A percentile compares a stretch with the other conserved stretches of the same genome.
Evolutionary conservation across 2,329 filamentous ascomycete species (phyloP).

Genomic region (Calonectria fujianensis): DNA sequence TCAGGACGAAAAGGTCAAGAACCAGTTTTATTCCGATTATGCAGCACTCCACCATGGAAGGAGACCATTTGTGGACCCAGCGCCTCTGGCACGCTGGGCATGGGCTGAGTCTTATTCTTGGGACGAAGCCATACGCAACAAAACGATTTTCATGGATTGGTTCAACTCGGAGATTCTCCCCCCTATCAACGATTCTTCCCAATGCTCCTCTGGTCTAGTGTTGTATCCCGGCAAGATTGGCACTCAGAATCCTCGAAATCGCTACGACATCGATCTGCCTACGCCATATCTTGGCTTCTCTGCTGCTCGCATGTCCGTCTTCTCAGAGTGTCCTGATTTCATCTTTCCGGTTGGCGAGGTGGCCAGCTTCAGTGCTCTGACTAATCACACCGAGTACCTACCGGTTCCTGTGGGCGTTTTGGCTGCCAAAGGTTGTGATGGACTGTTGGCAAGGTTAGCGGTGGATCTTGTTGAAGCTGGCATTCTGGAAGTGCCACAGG

Average conservation of each 20-base stretch:
- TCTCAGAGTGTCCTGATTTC: slow-evolving; percentile 12
- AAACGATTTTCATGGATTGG: slow-evolving; percentile 68
- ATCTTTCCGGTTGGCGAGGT: slow-evolving; percentile 14
- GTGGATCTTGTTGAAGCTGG: slow-evolving; percentile 4
- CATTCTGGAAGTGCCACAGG: neutral
- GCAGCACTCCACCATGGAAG: slow-evolving; percentile 58
- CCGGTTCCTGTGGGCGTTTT: slow-evolving; percentile 17
- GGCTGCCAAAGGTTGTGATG: slow-evolving; percentile 22
- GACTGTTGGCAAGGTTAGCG: slow-evolving; percentile 14
- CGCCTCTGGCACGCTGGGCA: slow-evolving; percentile 60
- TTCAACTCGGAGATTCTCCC: slow-evolving; percentile 60
- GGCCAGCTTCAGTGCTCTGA: neutral
- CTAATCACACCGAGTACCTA: slow-evolving; percentile 9
- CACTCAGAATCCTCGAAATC: neutral
- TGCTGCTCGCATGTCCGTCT: neutral
- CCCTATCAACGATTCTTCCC: neutral
- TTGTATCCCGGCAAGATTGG: slow-evolving; percentile 4
- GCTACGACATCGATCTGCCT: neutral
- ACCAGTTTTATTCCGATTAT: slow-evolving; percentile 63
- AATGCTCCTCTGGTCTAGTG: slow-evolving; percentile 19
- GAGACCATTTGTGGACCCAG: slow-evolving; percentile 61
- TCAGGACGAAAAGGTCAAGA: slow-evolving; percentile 59
- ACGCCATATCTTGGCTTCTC: slow-evolving; percentile 12
- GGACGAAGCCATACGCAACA: slow-evolving; percentile 68
- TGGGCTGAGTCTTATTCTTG: slow-evolving; percentile 57